Evolutionary conservation across 768 basidiomycete genomes (phyloP).

Genomic region (Trametes elegans): DNA sequence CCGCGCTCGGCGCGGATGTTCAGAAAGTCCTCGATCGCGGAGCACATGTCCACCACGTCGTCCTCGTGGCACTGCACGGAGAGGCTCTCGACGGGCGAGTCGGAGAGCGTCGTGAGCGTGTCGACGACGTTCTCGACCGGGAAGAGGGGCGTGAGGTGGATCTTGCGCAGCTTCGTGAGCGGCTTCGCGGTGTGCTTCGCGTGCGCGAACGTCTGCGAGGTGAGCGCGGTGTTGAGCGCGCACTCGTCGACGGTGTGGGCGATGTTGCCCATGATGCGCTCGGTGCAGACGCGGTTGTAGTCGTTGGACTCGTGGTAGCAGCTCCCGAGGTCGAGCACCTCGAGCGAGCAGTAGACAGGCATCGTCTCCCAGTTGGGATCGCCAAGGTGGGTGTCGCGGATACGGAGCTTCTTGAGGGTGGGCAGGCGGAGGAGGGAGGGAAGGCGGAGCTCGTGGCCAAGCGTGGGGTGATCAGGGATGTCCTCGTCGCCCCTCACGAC

Average conservation of each 20-base stretch:
- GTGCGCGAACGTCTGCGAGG: slow-evolving; percentile 40
- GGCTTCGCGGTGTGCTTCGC: slow-evolving; percentile 40
- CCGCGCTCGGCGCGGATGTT: slow-evolving; percentile 47
- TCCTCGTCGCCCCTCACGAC: slow-evolving; percentile 59
- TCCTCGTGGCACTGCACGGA: slow-evolving; percentile 61
- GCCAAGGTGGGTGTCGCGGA: slow-evolving; percentile 72
- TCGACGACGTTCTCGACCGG: slow-evolving; percentile 58
- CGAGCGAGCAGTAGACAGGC: slow-evolving; percentile 49
- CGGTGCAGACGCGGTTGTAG: slow-evolving; percentile 52
- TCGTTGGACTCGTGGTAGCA: slow-evolving; percentile 53
- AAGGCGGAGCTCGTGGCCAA: slow-evolving; percentile 55
- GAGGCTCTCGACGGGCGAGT: slow-evolving; percentile 56
- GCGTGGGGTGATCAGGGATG: slow-evolving; percentile 51
- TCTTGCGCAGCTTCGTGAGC: slow-evolving; percentile 47
- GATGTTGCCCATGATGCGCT: slow-evolving; percentile 60
- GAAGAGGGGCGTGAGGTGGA: slow-evolving; percentile 63
- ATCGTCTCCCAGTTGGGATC: slow-evolving; percentile 55
- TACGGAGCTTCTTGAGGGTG: slow-evolving; percentile 56
- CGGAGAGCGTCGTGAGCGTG: slow-evolving; percentile 56
- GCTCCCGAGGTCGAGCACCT: slow-evolving; percentile 54
- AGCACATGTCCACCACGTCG: slow-evolving; percentile 60
- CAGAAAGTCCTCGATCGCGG: slow-evolving; percentile 56
- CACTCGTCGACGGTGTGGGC: slow-evolving; percentile 55
- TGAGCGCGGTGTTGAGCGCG: slow-evolving; percentile 46
- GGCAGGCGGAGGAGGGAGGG: slow-evolving; percentile 66